These are phyloP conservation scores for Diaporthe citri DNA, from an alignment of 2,329 filamentous ascomycete genomes.

Conservation along the genomic window DNA sequence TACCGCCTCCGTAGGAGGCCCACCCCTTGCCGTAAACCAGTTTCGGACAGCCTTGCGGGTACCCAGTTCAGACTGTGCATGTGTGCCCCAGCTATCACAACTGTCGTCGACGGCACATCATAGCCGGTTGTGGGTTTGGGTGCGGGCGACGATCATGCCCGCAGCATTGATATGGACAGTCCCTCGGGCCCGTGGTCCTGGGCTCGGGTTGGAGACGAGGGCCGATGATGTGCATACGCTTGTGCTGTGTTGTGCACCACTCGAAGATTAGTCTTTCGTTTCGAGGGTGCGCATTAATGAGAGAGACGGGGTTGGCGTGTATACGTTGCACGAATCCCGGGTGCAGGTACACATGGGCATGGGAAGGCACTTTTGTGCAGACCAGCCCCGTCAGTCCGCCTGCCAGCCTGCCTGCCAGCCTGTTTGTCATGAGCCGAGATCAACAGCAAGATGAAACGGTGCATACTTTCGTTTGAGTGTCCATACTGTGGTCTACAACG, in stretches of 20 bases:
- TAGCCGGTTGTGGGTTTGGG: neutral
- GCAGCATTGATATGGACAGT: neutral
- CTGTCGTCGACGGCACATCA: neutral
- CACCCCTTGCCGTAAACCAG: conserved; percentile 7
- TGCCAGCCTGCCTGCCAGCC: neutral
- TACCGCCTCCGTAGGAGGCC: conserved; percentile 4
- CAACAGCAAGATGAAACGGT: conserved; percentile 29
- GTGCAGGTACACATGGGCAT: neutral
- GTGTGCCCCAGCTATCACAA: neutral
- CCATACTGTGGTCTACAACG: conserved; percentile 5
- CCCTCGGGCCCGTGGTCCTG: neutral
- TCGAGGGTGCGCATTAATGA: conserved; percentile 13
- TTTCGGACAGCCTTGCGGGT: conserved; percentile 24
- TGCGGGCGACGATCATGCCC: neutral
- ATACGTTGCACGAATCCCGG: neutral
- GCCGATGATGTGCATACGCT: conserved; percentile 19
- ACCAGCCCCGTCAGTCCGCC: neutral
- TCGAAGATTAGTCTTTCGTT: conserved; percentile 4
- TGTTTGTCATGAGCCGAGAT: conserved; percentile 29
- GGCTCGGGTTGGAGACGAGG: conserved; percentile 15
- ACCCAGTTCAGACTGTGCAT: neutral
- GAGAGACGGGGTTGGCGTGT: neutral
- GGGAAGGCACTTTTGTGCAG: neutral
- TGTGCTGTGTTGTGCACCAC: neutral
- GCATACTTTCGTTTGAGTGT: neutral